Conservation (phyloP, 148 eudicot genomes). For the Pharnaceum exiguum region DNA sequence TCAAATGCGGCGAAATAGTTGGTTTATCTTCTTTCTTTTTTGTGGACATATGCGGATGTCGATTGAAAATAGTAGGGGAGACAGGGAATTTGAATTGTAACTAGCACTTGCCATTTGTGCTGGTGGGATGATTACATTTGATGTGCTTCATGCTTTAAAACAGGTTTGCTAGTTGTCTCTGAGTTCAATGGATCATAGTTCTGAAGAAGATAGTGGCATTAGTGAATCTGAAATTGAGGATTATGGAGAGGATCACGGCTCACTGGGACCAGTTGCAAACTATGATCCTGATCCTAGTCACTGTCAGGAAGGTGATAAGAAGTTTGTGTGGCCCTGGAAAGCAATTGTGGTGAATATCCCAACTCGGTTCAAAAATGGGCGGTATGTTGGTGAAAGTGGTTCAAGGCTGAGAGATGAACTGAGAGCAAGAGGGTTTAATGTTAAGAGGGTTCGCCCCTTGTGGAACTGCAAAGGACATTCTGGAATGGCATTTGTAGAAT, state of each 20-base stretch:
- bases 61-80: no score
- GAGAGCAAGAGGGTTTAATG: constrained; percentile 51
- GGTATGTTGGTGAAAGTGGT: constrained; percentile 62
- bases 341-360: constrained; percentile 63
- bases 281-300: constrained; percentile 24
- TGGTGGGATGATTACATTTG: no score
- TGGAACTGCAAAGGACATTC: constrained; percentile 64
- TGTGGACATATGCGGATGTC: no score
- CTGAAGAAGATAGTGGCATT: constrained; percentile 50
- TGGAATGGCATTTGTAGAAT: constrained; percentile 62
- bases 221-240: constrained; percentile 58
- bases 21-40: no score
- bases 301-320: constrained; percentile 53
- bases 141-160: no score
- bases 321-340: constrained; percentile 75
- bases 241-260: constrained; percentile 23
- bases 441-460: constrained; percentile 52
- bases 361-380: constrained; percentile 46
- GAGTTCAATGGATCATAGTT: constrained; percentile 40
- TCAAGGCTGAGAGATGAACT: constrained; percentile 61
- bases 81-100: no score
- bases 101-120: no score
- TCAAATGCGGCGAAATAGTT: no score
- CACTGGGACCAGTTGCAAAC: background rate
- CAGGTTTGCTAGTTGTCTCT: no score